Conservation (phyloP, 176 grass and related monocot species). For the Leersia perrieri region DNA sequence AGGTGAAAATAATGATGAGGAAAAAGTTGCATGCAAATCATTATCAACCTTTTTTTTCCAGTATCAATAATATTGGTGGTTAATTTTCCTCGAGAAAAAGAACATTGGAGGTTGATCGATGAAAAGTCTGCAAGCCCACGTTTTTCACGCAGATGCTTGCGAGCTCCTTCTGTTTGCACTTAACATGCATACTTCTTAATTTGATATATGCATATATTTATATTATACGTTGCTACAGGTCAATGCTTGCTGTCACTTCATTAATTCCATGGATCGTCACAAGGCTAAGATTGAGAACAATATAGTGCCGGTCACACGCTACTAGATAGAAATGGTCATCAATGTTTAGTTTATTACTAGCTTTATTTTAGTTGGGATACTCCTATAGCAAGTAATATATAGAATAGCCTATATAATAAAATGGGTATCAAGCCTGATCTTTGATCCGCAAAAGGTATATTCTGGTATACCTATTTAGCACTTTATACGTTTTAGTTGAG, state of each 20-base stretch:
- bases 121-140: too few species aligned
- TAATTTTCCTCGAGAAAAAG: too few species aligned
- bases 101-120: too few species aligned
- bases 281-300: background rate
- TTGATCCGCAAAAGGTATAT: background rate
- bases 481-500: background rate
- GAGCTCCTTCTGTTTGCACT: too few species aligned
- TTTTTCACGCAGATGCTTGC: too few species aligned
- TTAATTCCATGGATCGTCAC: background rate
- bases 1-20: too few species aligned
- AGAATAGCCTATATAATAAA: background rate
- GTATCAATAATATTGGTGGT: too few species aligned
- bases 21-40: too few species aligned
- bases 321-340: background rate
- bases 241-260: background rate
- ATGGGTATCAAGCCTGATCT: background rate
- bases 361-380: background rate
- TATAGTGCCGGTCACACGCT: background rate
- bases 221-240: background rate
- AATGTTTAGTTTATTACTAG: background rate
- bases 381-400: too few species aligned
- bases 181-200: too few species aligned
- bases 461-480: background rate
- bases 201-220: background rate
- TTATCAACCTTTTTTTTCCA: too few species aligned